Conservation (phyloP, 208 protist genomes). For the Trypanosoma theileri region DNA sequence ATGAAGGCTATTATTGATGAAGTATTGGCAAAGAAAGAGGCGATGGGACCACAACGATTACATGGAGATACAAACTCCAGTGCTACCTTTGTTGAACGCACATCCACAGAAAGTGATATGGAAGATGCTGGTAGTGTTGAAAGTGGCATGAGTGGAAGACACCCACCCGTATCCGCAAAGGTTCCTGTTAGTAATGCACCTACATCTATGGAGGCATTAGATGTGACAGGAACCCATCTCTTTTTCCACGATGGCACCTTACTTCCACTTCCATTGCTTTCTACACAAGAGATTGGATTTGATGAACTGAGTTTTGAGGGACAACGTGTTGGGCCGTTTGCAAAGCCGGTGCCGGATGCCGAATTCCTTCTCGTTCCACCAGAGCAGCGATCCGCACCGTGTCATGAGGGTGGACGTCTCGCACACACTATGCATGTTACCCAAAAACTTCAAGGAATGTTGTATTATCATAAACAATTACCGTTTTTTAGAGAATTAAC, state of each 20-base stretch:
- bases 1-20: conserved; percentile 64
- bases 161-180: conserved; percentile 12
- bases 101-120: conserved; percentile 20
- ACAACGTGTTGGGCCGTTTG: conserved; percentile 13
- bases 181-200: conserved; percentile 7
- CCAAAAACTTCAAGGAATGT: conserved; percentile 42
- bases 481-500: conserved; percentile 38
- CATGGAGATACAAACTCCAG: conserved; percentile 39
- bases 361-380: conserved; percentile 22
- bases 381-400: conserved; percentile 22
- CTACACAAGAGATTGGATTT: conserved; percentile 67
- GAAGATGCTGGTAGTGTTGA: conserved; percentile 15
- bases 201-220: conserved; percentile 13
- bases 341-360: conserved; percentile 21
- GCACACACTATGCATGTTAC: conserved; percentile 47
- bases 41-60: conserved; percentile 39
- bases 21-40: conserved; percentile 43
- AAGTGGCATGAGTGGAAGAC: background rate
- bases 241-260: conserved; percentile 41
- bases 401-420: conserved; percentile 19
- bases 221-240: conserved; percentile 15
- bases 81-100: conserved; percentile 54
- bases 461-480: conserved; percentile 49
- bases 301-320: conserved; percentile 46
- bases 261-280: conserved; percentile 54